Evolutionary conservation across 495 filamentous ascomycete species (phyloP).

Genomic region (Neurospora sp.): DNA sequence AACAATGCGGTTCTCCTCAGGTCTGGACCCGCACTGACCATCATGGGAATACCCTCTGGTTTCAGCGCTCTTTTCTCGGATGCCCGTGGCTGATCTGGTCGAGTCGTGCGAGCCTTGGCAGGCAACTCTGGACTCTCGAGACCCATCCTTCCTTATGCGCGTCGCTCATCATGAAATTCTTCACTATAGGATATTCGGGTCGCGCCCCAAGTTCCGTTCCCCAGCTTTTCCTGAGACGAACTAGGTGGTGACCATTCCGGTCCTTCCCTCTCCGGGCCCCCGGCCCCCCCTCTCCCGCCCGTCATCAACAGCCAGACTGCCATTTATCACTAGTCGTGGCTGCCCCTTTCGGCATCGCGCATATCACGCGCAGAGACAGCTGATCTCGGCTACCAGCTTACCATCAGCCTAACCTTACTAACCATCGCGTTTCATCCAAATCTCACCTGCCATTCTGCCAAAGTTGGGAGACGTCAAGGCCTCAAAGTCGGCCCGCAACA

Average conservation of each 20-base stretch:
- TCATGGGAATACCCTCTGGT: not conserved
- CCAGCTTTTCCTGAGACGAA: not conserved
- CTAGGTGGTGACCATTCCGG: not conserved
- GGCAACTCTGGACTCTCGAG: not conserved
- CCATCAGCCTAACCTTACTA: not conserved
- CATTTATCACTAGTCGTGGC: not conserved
- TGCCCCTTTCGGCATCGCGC: not conserved
- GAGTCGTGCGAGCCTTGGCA: not conserved
- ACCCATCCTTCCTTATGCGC: not conserved
- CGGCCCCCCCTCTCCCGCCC: not conserved
- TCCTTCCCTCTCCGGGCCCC: not conserved
- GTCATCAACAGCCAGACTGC: not conserved
- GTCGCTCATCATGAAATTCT: not conserved
- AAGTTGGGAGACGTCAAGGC: not conserved
- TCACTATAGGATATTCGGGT: not conserved
- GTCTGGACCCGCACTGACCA: not conserved
- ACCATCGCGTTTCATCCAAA: not conserved
- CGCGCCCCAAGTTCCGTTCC: not conserved
- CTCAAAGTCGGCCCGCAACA: not conserved
- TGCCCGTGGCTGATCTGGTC: not conserved
- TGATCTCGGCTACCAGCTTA: not conserved
- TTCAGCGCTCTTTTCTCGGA: not conserved
- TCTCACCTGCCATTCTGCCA: not conserved
- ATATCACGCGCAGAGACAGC: not conserved
- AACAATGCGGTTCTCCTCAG: not conserved